These are phyloP conservation scores for Pseudogymnoascus sp. DNA, from an alignment of 2,329 filamentous ascomycete genomes.

Conservation along the genomic window DNA sequence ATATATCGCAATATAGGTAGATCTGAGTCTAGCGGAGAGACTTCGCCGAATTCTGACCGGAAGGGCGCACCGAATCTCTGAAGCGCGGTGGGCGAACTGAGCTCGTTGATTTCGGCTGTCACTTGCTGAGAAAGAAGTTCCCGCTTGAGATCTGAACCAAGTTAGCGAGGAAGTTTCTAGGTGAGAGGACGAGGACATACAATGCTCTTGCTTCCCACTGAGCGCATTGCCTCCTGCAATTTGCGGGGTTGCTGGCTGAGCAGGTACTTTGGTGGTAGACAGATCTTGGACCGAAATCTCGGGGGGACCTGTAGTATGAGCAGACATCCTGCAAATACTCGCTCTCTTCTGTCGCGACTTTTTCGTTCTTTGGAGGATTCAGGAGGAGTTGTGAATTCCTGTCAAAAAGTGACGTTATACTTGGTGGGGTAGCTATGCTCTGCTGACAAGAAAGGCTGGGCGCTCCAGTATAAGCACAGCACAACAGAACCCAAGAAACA, in stretches of 20 bases:
- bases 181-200: constrained; percentile 42
- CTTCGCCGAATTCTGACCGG: constrained; percentile 83
- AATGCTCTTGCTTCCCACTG: constrained; percentile 97
- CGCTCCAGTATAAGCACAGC: background rate
- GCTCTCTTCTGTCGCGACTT: background rate
- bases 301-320: background rate
- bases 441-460: background rate
- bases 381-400: background rate
- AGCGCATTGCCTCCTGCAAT: constrained; percentile 35
- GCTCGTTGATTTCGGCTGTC: constrained; percentile 79
- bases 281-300: background rate
- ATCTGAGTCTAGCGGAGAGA: constrained; percentile 87
- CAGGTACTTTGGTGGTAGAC: background rate
- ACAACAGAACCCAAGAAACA: background rate
- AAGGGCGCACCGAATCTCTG: constrained; percentile 95
- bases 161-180: background rate
- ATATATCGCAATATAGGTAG: constrained; percentile 91
- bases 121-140: constrained; percentile 90
- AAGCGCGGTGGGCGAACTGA: constrained; percentile 89
- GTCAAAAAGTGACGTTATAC: background rate
- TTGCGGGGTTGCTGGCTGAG: background rate
- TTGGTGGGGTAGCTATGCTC: background rate
- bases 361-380: background rate
- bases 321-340: background rate
- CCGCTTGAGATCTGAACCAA: constrained; percentile 72